Conservation (phyloP, 805 yeast genomes). For the Teunomyces stri region DNA sequence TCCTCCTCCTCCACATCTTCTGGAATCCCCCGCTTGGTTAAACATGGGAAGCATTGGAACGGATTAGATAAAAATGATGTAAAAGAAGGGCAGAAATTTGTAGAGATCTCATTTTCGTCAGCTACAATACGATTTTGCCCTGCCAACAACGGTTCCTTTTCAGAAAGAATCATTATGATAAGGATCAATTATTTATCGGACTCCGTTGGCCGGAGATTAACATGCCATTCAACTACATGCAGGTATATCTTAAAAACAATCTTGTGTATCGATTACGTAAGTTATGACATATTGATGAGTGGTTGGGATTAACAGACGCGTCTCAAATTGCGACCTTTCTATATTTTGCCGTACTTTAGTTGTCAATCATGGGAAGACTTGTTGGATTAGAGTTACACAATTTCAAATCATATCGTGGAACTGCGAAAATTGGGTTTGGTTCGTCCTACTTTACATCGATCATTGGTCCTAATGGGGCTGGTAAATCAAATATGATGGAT, state of each 20-base stretch:
- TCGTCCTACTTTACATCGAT: slow-evolving; percentile 80
- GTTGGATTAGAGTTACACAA: slow-evolving; percentile 75
- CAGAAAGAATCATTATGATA: neutral
- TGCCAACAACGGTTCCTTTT: slow-evolving; percentile 1
- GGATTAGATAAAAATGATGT: slow-evolving; percentile 18
- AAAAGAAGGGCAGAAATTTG: slow-evolving; percentile 17
- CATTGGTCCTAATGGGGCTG: slow-evolving; percentile 98
- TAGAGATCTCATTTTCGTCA: slow-evolving; percentile 10
- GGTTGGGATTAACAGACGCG: slow-evolving; percentile 6
- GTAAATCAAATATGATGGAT: slow-evolving; percentile 96
- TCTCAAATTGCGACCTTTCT: neutral
- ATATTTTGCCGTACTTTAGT: neutral
- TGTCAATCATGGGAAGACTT: slow-evolving; percentile 68
- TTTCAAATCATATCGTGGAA: slow-evolving; percentile 89
- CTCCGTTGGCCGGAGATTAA: slow-evolving; percentile 1
- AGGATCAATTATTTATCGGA: neutral
- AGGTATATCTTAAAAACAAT: neutral
- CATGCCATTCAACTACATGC: neutral
- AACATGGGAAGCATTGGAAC: slow-evolving; percentile 24
- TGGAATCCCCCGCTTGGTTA: slow-evolving; percentile 4
- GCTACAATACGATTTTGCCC: neutral
- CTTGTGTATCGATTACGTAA: neutral
- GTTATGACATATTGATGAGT: neutral
- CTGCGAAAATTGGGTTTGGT: slow-evolving; percentile 77
- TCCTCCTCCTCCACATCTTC: slow-evolving; percentile 12